Conservation (phyloP, 1,284 basidiomycete species). For the Paramarasmius palmivorus region DNA sequence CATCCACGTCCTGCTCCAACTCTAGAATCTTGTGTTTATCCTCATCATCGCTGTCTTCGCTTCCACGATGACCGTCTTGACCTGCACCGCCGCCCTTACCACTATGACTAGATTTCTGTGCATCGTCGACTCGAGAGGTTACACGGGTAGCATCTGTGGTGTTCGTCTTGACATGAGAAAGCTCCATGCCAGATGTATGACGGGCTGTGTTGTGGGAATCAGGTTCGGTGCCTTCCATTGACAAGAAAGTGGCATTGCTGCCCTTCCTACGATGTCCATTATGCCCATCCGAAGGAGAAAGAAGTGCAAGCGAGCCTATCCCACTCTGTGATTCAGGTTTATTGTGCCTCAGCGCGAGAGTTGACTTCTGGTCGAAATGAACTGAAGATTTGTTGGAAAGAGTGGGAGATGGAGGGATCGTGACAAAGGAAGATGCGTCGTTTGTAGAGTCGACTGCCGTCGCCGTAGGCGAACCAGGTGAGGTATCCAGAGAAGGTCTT, state of each 20-base stretch:
- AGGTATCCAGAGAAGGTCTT: not conserved
- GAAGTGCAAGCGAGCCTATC: constrained; percentile 53
- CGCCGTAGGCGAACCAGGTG: constrained; percentile 11
- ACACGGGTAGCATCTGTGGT: constrained; percentile 14
- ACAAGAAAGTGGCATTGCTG: constrained; percentile 41
- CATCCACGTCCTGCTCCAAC: constrained; percentile 54
- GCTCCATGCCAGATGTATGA: constrained; percentile 26
- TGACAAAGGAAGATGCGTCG: constrained; percentile 12
- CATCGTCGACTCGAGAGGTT: constrained; percentile 4
- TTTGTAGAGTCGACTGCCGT: constrained; percentile 11
- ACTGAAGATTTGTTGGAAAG: constrained; percentile 63
- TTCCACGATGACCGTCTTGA: not conserved
- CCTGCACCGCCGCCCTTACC: constrained; percentile 3
- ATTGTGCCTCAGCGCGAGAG: constrained; percentile 67
- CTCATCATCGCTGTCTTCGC: constrained; percentile 6
- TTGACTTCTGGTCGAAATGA: constrained; percentile 53
- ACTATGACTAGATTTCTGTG: not conserved
- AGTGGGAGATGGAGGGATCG: constrained; percentile 33
- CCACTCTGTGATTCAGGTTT: constrained; percentile 63
- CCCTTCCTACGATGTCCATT: constrained; percentile 48
- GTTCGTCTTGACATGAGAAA: constrained; percentile 18
- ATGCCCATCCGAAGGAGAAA: constrained; percentile 39
- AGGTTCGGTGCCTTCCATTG: constrained; percentile 38
- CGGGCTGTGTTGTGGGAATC: constrained; percentile 24
- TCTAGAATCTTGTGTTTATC: constrained; percentile 20